Evolutionary conservation across 306 rosid genomes (phyloP).

Genomic region (Acacia melanoxylon): DNA sequence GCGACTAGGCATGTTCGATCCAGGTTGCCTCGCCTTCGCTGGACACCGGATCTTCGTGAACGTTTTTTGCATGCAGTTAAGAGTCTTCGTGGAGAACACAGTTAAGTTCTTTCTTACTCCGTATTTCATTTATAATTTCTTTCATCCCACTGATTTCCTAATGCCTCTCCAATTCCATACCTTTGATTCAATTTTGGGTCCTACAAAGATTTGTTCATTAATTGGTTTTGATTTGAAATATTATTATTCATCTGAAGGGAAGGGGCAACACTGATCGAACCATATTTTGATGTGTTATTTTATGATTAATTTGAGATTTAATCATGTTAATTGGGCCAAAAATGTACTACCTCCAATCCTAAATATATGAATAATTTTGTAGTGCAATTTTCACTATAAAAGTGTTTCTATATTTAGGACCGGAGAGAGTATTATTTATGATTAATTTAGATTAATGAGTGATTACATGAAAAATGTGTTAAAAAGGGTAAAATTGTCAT

Average conservation of each 20-base stretch:
- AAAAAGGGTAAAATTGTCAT: no score
- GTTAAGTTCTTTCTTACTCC: conserved; percentile 41
- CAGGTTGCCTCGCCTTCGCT: conserved; percentile 73
- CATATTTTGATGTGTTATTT: no score
- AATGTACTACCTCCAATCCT: no score
- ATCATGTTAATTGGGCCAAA: no score
- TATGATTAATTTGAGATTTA: no score
- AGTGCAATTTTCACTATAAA: no score
- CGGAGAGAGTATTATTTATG: no score
- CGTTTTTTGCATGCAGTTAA: conserved; percentile 85
- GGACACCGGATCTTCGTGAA: conserved; percentile 86
- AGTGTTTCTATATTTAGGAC: no score
- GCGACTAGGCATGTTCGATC: conserved; percentile 65
- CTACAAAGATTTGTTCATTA: neutral
- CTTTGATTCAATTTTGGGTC: neutral
- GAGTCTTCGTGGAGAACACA: conserved; percentile 82
- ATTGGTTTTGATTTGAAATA: conserved; percentile 5
- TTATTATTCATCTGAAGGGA: conserved; percentile 44
- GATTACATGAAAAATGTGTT: no score
- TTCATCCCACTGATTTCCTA: no score
- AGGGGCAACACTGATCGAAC: conserved; percentile 97
- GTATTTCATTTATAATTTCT: neutral
- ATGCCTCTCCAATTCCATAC: neutral
- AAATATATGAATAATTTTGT: no score
- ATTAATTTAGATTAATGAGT: no score